These are phyloP conservation scores for Marvania coccoides DNA, from an alignment of 139 green algal species.

Conservation along the genomic window DNA sequence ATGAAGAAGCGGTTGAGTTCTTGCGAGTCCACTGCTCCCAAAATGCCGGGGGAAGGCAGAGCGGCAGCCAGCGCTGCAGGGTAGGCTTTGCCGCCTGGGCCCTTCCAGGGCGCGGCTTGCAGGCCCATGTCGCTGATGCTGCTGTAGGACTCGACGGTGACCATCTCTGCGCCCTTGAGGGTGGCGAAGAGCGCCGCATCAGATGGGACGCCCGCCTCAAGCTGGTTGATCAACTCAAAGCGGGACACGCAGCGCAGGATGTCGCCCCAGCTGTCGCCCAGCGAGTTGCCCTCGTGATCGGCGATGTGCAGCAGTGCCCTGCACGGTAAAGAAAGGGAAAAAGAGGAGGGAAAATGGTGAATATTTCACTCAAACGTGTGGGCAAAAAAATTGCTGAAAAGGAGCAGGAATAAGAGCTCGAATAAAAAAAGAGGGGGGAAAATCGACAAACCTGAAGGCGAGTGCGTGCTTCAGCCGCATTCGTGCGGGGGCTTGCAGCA, in stretches of 20 bases:
- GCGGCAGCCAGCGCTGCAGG: neutral
- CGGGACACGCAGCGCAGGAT: slow-evolving; percentile 87
- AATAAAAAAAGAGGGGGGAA: too few relatives aligned
- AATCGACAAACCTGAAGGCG: slow-evolving; percentile 50
- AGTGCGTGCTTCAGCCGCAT: slow-evolving; percentile 83
- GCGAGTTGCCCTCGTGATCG: slow-evolving; percentile 61
- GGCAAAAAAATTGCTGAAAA: neutral
- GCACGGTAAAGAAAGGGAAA: neutral
- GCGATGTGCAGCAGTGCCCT: slow-evolving; percentile 67
- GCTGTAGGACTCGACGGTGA: neutral
- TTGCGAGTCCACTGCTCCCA: slow-evolving; percentile 45
- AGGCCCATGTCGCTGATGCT: slow-evolving; percentile 38
- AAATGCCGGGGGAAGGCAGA: slow-evolving; percentile 29
- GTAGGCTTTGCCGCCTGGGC: neutral
- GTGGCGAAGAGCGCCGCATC: slow-evolving; percentile 79
- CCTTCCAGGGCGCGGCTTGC: slow-evolving; percentile 8
- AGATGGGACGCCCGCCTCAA: slow-evolving; percentile 70
- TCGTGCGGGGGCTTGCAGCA: slow-evolving; percentile 52
- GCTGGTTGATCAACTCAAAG: slow-evolving; percentile 88
- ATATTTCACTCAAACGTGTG: neutral
- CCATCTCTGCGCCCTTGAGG: neutral
- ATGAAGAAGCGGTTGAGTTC: slow-evolving; percentile 65
- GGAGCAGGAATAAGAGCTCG: too few relatives aligned
- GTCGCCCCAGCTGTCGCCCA: slow-evolving; percentile 78
- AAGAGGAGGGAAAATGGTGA: neutral